Evolutionary conservation across 352 stramenopile genomes (phyloP).

Genomic region (Phytophthora pisi): DNA sequence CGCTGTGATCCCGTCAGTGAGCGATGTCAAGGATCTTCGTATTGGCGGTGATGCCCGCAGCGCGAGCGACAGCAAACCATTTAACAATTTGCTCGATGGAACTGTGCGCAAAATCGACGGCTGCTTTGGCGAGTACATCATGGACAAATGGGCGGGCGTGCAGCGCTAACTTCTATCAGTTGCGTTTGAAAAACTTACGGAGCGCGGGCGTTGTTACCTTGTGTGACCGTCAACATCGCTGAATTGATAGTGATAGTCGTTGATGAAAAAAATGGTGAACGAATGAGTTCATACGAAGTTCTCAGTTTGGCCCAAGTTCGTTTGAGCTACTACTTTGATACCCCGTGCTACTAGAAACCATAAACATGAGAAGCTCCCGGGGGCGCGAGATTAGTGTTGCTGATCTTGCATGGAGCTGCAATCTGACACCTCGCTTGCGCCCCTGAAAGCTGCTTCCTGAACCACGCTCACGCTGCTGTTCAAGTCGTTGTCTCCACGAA

Average conservation of each 20-base stretch:
- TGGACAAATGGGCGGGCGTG: constrained; percentile 80
- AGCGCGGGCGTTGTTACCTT: too few species aligned
- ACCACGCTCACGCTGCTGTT: constrained; percentile 7
- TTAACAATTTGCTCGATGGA: constrained; percentile 81
- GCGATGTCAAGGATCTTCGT: constrained; percentile 29
- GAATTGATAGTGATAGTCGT: too few species aligned
- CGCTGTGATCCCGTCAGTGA: constrained; percentile 59
- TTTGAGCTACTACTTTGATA: too few species aligned
- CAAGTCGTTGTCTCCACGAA: too few species aligned
- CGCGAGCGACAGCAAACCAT: constrained; percentile 33
- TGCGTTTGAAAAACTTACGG: too few species aligned
- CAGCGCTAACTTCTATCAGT: constrained; percentile 46
- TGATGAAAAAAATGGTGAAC: too few species aligned
- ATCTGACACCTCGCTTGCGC: too few species aligned
- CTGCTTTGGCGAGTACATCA: constrained; percentile 85
- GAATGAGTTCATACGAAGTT: too few species aligned
- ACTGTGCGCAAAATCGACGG: constrained; percentile 58
- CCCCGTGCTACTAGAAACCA: too few species aligned
- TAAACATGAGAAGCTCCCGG: too few species aligned
- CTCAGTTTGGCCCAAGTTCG: too few species aligned
- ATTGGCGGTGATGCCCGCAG: constrained; percentile 53
- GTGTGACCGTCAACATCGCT: too few species aligned
- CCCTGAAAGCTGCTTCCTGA: neutral
- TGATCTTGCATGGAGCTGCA: neutral
- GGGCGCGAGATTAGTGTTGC: constrained; percentile 17